Evolutionary conservation across 495 filamentous ascomycete genomes (phyloP).

Genomic region (Tuber melanosporum): DNA sequence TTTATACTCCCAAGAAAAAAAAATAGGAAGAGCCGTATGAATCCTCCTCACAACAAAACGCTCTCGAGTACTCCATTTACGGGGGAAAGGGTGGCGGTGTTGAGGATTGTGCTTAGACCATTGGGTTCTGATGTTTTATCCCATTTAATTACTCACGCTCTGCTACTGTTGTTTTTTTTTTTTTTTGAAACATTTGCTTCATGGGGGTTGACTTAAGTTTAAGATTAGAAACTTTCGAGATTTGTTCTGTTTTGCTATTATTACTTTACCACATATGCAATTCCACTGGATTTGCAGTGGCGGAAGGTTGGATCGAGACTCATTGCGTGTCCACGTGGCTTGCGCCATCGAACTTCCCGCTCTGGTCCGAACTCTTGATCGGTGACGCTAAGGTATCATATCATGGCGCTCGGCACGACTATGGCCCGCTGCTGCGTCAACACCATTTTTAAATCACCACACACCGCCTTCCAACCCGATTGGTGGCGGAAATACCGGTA

Average conservation of each 20-base stretch:
- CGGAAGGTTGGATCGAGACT: neutral
- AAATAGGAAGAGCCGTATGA: slow-evolving; percentile 44
- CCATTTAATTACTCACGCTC: neutral
- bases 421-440: neutral
- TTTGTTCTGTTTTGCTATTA: neutral
- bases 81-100: slow-evolving; percentile 23
- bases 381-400: neutral
- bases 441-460: neutral
- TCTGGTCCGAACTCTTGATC: neutral
- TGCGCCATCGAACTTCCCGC: neutral
- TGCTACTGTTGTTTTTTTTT: neutral
- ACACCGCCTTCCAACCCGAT: neutral
- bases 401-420: neutral
- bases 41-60: slow-evolving; percentile 23
- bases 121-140: slow-evolving; percentile 39
- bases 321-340: slow-evolving; percentile 4
- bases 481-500: neutral
- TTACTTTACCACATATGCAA: neutral
- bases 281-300: neutral
- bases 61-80: slow-evolving; percentile 13
- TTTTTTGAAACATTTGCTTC: neutral
- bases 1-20: slow-evolving; percentile 38
- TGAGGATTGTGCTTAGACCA: slow-evolving; percentile 40
- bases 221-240: neutral
- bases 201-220: neutral